These are phyloP conservation scores for Picea sitchensis DNA, from an alignment of 75 land plant genomes.

Conservation along the genomic window DNA sequence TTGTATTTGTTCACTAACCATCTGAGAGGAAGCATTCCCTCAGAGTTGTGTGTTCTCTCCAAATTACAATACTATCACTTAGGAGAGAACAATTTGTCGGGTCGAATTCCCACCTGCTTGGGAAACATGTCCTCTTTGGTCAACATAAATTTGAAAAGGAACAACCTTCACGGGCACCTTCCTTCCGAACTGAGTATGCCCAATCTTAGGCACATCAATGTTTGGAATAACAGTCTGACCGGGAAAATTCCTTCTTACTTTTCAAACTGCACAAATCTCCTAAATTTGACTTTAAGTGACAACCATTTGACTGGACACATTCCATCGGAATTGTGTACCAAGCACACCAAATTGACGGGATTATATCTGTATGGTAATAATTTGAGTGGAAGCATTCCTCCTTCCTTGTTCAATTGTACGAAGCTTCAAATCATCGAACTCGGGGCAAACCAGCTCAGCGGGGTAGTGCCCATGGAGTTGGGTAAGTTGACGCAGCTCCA, in stretches of 20 bases:
- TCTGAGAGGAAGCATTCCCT: constrained; percentile 8
- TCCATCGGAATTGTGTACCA: constrained; percentile 36
- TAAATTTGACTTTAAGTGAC: constrained; percentile 37
- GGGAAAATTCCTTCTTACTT: constrained; percentile 27
- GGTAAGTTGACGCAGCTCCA: constrained; percentile 12
- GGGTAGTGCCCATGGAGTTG: constrained; percentile 23
- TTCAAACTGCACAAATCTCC: constrained; percentile 23
- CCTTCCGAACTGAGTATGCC: constrained; percentile 21
- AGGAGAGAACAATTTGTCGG: neutral
- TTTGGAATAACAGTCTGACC: constrained; percentile 13
- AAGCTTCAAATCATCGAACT: constrained; percentile 9
- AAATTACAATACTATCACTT: neutral
- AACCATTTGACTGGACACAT: constrained; percentile 45
- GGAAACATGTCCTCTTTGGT: constrained; percentile 17
- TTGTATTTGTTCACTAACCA: neutral
- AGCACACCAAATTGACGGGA: constrained; percentile 10
- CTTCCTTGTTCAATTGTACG: constrained; percentile 14
- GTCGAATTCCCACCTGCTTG: constrained; percentile 18
- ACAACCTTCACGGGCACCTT: constrained; percentile 18
- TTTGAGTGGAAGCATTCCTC: constrained; percentile 14
- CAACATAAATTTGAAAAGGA: constrained; percentile 18
- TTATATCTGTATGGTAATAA: constrained; percentile 13
- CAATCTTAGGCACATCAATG: constrained; percentile 10
- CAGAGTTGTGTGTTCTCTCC: constrained; percentile 16
- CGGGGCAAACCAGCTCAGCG: constrained; percentile 15